Evolutionary conservation across 495 filamentous ascomycete species (phyloP), one percentile per base, ranked within the genome.

Genomic region (Bacidia gigantensis): DNA sequence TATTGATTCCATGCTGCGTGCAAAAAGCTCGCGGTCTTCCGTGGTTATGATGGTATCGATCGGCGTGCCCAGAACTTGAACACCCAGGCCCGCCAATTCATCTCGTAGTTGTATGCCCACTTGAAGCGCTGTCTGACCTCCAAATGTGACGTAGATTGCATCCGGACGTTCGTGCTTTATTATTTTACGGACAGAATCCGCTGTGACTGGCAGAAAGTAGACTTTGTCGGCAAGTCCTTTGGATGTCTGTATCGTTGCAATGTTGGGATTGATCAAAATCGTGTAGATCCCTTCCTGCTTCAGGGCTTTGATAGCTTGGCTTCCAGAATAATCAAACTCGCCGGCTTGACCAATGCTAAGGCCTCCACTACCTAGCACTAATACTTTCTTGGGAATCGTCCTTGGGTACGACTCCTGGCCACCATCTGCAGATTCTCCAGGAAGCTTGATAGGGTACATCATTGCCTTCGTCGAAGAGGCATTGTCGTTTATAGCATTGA

Each of bases 21-120:
- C 92, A 59, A 98, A 98, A 39, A 95, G 74, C 68, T 98, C 90
- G 61, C 92, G 85, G 62, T 98, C 92, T 66, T 98, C 92, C 2
- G 92, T 98, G 29, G 89, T 95, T 68, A 96, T 93, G 68, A 98
- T 95, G 9, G 92, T 96, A 48, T 95, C 85, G 56, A 98, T 96
- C 14, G 90, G 89, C 12, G 92, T 98, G 63, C 92, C 92, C 0
- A 98, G 75, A 50, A 98, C 92, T 69, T 86, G 81, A 53, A 97
- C 90, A 38, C 92, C 90, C 5, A 97, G 79, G 18, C 63, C 71
- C 62, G 90, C 85, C 55, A 98, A 95, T 65, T 98, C 92, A 65
- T 95, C 87, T 69, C 89, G 95, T 58, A 98, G 80, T 63, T 96
- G 83, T 52, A 97, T 96, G 63, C 92, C 92, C 26, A 98, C 92